phyloP scores from a whole-genome alignment of 208 protist species.

The Leishmania major region DNA sequence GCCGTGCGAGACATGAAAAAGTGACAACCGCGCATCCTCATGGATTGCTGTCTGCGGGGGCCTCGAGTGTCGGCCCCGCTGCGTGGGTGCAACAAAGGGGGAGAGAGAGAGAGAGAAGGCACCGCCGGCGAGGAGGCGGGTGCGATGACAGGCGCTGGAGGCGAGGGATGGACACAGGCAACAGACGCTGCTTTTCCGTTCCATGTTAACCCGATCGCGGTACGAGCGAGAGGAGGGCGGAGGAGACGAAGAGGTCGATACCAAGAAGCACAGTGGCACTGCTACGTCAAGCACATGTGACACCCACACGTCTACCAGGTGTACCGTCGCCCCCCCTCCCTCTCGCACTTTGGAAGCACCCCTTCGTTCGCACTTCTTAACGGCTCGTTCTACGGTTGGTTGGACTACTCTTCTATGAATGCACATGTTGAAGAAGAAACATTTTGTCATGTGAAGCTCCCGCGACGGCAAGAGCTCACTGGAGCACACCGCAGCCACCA shows the following conservation, averaged over 20 bases:
- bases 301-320: neutral
- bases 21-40: neutral
- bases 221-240: neutral
- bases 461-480: neutral
- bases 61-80: neutral
- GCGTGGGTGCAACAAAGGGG: neutral
- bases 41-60: neutral
- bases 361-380: slow-evolving; percentile 3
- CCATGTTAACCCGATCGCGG: neutral
- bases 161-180: neutral
- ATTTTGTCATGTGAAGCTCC: neutral
- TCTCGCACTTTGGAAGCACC: neutral
- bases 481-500: neutral
- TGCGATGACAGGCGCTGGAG: neutral
- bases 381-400: neutral
- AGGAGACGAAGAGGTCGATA: neutral
- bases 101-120: neutral
- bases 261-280: neutral
- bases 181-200: too few species aligned
- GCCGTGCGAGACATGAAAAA: neutral
- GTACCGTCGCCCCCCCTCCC: neutral
- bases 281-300: too few species aligned
- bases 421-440: neutral
- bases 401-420: slow-evolving; percentile 1
- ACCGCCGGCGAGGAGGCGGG: neutral